These are phyloP conservation scores for Fistulinella cinereoalba DNA, from an alignment of 1,284 basidiomycete species.

Conservation along the genomic window DNA sequence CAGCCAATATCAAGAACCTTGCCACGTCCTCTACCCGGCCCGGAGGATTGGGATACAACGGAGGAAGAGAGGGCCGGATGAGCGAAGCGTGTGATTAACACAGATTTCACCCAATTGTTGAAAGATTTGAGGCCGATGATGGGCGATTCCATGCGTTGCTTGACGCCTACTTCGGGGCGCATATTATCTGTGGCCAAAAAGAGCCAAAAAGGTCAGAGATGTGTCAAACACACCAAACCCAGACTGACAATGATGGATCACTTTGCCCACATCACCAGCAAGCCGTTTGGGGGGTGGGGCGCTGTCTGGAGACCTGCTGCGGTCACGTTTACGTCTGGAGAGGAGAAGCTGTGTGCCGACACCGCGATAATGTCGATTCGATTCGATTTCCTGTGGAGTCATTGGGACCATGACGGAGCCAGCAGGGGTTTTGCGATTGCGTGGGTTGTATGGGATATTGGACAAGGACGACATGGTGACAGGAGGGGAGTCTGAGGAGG, in stretches of 20 bases:
- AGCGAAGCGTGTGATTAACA: slow-evolving; percentile 86
- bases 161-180: slow-evolving; percentile 86
- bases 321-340: slow-evolving; percentile 56
- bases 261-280: slow-evolving; percentile 62
- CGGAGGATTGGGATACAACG: slow-evolving; percentile 28
- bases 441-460: slow-evolving; percentile 61
- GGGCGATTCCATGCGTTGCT: slow-evolving; percentile 84
- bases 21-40: slow-evolving; percentile 45
- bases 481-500: slow-evolving; percentile 19
- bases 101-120: slow-evolving; percentile 99
- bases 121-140: slow-evolving; percentile 97
- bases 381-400: slow-evolving; percentile 57
- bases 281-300: slow-evolving; percentile 49
- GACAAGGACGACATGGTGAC: slow-evolving; percentile 20
- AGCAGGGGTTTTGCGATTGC: slow-evolving; percentile 57
- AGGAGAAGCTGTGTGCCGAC: slow-evolving; percentile 53
- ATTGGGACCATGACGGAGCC: slow-evolving; percentile 63
- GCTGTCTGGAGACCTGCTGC: slow-evolving; percentile 41
- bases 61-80: slow-evolving; percentile 55
- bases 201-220: slow-evolving; percentile 1
- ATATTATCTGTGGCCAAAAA: slow-evolving; percentile 68
- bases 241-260: slow-evolving; percentile 69
- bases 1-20: slow-evolving; percentile 96
- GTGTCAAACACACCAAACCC: background rate
- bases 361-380: slow-evolving; percentile 57